These are phyloP conservation scores for Mycena albidolilacea DNA, from an alignment of 768 basidiomycete genomes.

Conservation along the genomic window DNA sequence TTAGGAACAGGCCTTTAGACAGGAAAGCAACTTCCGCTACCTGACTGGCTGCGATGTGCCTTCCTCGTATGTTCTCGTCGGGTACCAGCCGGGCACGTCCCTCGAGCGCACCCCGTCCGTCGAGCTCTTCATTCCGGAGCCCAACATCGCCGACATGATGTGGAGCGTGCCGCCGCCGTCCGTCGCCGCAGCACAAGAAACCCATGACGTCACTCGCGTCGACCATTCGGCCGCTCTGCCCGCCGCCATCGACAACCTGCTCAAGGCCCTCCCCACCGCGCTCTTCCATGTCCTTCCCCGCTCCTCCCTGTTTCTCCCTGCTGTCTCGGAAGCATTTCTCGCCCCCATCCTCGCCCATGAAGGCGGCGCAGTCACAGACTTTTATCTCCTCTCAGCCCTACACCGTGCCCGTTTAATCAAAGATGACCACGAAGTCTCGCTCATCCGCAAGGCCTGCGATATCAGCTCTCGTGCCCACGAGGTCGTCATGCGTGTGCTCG, in stretches of 20 bases:
- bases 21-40: slow-evolving; percentile 92
- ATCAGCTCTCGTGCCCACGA: slow-evolving; percentile 94
- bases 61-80: slow-evolving; percentile 74
- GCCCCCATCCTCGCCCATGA: slow-evolving; percentile 51
- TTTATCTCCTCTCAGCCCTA: slow-evolving; percentile 82
- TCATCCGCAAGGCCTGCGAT: slow-evolving; percentile 84
- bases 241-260: slow-evolving; percentile 59
- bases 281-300: slow-evolving; percentile 78
- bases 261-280: slow-evolving; percentile 67
- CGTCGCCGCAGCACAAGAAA: slow-evolving; percentile 63
- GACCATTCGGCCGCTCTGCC: slow-evolving; percentile 64
- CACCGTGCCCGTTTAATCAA: slow-evolving; percentile 88
- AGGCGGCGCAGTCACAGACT: slow-evolving; percentile 62
- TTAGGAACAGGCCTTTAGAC: slow-evolving; percentile 56
- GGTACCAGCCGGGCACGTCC: slow-evolving; percentile 66
- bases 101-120: slow-evolving; percentile 59
- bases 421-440: slow-evolving; percentile 77
- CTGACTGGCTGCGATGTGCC: slow-evolving; percentile 87
- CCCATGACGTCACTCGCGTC: slow-evolving; percentile 74
- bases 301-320: slow-evolving; percentile 67
- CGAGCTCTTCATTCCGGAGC: slow-evolving; percentile 85
- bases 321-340: slow-evolving; percentile 60
- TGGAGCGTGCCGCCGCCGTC: slow-evolving; percentile 91
- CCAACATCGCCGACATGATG: slow-evolving; percentile 81
- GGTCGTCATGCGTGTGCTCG: slow-evolving; percentile 92